These are phyloP conservation scores for Eleusine indica DNA, from an alignment of 176 grass and related monocot genomes.

Conservation along the genomic window DNA sequence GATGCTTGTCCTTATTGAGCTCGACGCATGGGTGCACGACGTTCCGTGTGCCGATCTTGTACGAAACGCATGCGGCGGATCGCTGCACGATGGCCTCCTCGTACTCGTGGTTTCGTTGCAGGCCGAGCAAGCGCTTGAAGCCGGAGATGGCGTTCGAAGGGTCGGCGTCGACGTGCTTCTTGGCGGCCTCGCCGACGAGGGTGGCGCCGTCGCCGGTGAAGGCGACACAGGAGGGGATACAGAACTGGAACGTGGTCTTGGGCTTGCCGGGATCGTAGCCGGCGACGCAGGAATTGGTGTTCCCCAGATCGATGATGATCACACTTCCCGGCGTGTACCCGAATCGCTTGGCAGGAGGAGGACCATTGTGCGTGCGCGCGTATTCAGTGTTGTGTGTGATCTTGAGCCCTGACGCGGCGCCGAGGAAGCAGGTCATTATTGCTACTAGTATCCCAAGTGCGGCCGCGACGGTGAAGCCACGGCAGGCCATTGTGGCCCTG, in stretches of 20 bases:
- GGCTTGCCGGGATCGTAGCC: background rate
- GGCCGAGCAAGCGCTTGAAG: constrained; percentile 16
- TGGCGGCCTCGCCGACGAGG: constrained; percentile 25
- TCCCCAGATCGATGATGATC: constrained; percentile 21
- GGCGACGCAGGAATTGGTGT: constrained; percentile 32
- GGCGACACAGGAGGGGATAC: constrained; percentile 13
- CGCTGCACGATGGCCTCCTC: background rate
- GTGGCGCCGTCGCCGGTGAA: no score
- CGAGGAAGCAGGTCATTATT: background rate
- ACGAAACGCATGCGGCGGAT: background rate
- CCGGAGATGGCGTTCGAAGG: background rate
- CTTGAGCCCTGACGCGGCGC: background rate
- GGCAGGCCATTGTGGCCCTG: background rate
- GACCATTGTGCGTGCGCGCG: background rate
- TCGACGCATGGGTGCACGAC: background rate
- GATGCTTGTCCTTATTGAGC: background rate
- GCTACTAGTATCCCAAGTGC: background rate
- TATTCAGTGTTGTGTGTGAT: background rate
- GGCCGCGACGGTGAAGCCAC: background rate
- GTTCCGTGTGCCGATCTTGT: background rate
- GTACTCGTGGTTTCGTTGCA: background rate
- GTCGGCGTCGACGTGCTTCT: background rate
- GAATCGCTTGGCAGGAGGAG: background rate
- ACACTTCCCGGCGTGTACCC: background rate
- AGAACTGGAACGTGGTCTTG: background rate